Evolutionary conservation across 2,329 filamentous ascomycete genomes (phyloP), one percentile per base, ranked within the genome.

Genomic region (Coniochaeta ligniaria): DNA sequence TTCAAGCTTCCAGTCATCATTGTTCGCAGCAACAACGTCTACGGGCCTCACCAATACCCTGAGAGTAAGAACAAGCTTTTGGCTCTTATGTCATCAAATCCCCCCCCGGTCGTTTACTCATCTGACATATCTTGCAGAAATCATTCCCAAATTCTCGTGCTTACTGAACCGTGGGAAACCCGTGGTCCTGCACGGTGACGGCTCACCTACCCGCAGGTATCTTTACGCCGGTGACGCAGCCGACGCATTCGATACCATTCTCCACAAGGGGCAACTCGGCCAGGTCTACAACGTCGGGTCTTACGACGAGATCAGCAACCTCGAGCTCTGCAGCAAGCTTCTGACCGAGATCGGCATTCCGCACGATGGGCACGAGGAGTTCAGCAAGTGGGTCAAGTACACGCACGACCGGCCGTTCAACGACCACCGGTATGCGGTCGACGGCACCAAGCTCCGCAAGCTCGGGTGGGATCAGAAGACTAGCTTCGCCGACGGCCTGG

Each of bases 251-350:
- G 90, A 95, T 75, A 92, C 89, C 0, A 92, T 95, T 68, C 80
- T 95, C 26, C 91, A 95, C 79, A 87, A 85, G 67, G 91, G 91
- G 22, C 76, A 81, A 57, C 78, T 90, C 36, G 90, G 90, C 1
- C 87, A 92, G 68, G 84, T 90, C 62, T 95, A 95, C 79, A 95
- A 95, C 65, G 88, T 95, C 11, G 88, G 88, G 52, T 93, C 91
- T 0, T 82, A 83, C 62, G 88, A 92, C 70, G 90, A 93, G 71
- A 83, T 93, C 55, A 90, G 88, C 64, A 93, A 93, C 70, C 76
- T 89, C 20, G 80, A 86, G 2, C 79, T 94, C 6, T 90, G 89
- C 73, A 74, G 76, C 62, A 83, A 81, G 71, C 78, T 94, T 20
- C 78, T 93, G 28, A 76, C 78, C 35, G 78, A 86, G 60, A 85